These are phyloP conservation scores for Phytopythium oedochilum DNA, from an alignment of 352 stramenopile species.

Conservation along the genomic window DNA sequence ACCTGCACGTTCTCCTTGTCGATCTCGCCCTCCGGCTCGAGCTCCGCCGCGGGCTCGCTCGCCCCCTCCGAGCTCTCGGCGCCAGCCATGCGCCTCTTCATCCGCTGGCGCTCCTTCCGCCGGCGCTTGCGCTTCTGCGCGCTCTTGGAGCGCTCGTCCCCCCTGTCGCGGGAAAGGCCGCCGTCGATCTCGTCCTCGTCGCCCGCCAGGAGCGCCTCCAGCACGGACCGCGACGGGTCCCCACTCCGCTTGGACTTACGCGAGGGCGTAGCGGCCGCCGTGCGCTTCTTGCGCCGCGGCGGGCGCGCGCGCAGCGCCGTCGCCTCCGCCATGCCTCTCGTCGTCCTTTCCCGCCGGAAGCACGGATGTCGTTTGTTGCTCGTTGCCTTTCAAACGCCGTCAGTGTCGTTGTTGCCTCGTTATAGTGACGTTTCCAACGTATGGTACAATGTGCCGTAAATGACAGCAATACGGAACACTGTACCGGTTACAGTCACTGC, in stretches of 20 bases:
- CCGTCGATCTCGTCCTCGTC: background rate
- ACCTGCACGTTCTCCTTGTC: background rate
- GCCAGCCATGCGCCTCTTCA: background rate
- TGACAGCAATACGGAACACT: too few species aligned
- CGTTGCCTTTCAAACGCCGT: background rate
- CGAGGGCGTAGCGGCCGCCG: conserved; percentile 1
- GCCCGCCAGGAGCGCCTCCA: conserved; percentile 4
- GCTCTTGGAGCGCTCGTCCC: background rate
- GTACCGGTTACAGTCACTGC: too few species aligned
- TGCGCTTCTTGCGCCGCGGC: conserved; percentile 6
- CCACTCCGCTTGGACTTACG: background rate
- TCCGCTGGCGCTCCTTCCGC: conserved; percentile 1
- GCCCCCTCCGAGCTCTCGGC: background rate
- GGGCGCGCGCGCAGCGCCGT: background rate
- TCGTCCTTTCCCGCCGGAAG: background rate
- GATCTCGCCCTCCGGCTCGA: background rate
- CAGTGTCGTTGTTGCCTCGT: too few species aligned
- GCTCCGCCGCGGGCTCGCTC: background rate
- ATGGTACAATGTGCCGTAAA: background rate
- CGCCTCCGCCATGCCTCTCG: background rate
- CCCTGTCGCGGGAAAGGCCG: background rate
- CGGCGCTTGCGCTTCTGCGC: background rate
- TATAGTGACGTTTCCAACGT: background rate
- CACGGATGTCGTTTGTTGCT: background rate
- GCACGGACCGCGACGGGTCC: background rate